phyloP scores from a whole-genome alignment of 805 yeast genomes.

The Pichia paraexigua region DNA sequence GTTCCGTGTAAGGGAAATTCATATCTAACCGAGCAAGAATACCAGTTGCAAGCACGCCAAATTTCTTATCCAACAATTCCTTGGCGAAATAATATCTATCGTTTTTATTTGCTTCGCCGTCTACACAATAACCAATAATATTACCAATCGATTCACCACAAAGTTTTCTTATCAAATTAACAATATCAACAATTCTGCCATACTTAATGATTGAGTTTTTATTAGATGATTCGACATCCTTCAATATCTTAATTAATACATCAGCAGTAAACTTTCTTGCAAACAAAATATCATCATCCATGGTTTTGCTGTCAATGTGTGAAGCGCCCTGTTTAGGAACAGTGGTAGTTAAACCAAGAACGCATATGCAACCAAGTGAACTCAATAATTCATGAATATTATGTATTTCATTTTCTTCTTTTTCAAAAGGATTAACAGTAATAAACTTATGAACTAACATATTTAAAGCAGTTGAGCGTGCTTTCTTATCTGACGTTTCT shows the following conservation, averaged over 20 bases:
- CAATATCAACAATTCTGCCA: constrained; percentile 44
- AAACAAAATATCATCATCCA: constrained; percentile 63
- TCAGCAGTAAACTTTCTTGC: constrained; percentile 71
- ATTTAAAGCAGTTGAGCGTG: constrained; percentile 70
- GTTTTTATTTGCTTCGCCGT: constrained; percentile 39
- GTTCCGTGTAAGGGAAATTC: constrained; percentile 59
- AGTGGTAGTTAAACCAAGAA: constrained; percentile 56
- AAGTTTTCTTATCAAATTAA: constrained; percentile 39
- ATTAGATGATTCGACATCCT: constrained; percentile 36
- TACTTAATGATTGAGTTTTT: constrained; percentile 39
- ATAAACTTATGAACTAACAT: constrained; percentile 69
- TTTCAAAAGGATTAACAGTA: constrained; percentile 40
- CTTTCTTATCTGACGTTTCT: constrained; percentile 40
- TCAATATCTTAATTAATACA: constrained; percentile 51
- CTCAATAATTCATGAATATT: constrained; percentile 53
- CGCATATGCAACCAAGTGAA: constrained; percentile 50
- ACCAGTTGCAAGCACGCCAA: constrained; percentile 48
- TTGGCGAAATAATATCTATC: constrained; percentile 62
- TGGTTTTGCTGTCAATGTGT: constrained; percentile 38
- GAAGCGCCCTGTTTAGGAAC: constrained; percentile 43
- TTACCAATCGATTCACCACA: constrained; percentile 34
- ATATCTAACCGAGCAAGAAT: constrained; percentile 62
- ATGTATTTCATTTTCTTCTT: constrained; percentile 27
- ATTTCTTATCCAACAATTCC: constrained; percentile 58
- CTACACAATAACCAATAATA: constrained; percentile 31